phyloP scores from a whole-genome alignment of 208 protist genomes.

The Leishmania lainsoni region DNA sequence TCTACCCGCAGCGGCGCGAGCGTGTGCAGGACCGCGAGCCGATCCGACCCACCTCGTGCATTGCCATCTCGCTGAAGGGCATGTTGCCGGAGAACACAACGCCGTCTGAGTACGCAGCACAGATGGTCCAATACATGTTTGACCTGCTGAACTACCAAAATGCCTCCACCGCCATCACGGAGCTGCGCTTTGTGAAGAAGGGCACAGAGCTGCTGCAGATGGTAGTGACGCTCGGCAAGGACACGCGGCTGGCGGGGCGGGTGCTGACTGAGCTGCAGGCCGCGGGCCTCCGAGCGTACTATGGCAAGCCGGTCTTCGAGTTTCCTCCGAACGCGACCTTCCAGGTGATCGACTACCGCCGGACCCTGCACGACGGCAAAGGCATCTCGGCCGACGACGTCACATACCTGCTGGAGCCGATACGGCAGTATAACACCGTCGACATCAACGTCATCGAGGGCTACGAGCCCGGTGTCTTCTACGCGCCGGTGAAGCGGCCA shows the following conservation, averaged over 20 bases:
- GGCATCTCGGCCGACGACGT: slow-evolving; percentile 75
- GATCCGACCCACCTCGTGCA: slow-evolving; percentile 49
- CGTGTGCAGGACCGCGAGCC: slow-evolving; percentile 45
- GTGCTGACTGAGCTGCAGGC: slow-evolving; percentile 60
- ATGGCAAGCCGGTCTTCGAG: slow-evolving; percentile 46
- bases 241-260: slow-evolving; percentile 49
- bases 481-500: slow-evolving; percentile 73
- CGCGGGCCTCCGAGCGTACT: slow-evolving; percentile 61
- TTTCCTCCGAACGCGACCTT: slow-evolving; percentile 81
- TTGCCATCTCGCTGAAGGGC: slow-evolving; percentile 71
- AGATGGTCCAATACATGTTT: slow-evolving; percentile 84
- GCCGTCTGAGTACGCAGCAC: slow-evolving; percentile 59
- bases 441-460: slow-evolving; percentile 79
- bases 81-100: slow-evolving; percentile 64
- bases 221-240: slow-evolving; percentile 71
- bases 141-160: slow-evolving; percentile 71
- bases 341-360: slow-evolving; percentile 70
- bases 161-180: slow-evolving; percentile 72
- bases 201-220: slow-evolving; percentile 73
- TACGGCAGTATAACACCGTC: slow-evolving; percentile 37
- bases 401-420: slow-evolving; percentile 54
- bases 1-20: slow-evolving; percentile 65
- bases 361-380: slow-evolving; percentile 43
- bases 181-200: slow-evolving; percentile 80
- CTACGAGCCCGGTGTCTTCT: slow-evolving; percentile 81